These are phyloP conservation scores for Kodamaea restingae DNA, from an alignment of 805 yeast genomes.

Conservation along the genomic window DNA sequence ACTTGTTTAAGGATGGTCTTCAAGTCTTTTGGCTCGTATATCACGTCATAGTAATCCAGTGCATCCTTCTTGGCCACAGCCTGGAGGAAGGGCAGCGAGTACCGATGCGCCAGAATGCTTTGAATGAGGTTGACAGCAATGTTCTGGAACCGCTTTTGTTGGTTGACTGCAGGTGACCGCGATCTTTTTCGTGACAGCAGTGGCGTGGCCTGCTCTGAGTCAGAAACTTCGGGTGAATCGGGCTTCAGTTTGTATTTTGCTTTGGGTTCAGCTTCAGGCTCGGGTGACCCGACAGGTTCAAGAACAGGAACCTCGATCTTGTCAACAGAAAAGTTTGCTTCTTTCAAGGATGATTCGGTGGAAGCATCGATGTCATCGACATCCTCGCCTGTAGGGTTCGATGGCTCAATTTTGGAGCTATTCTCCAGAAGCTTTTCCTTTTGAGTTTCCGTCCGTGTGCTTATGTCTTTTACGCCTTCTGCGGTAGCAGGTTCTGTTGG, in stretches of 20 bases:
- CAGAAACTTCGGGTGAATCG: slow-evolving; percentile 9
- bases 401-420: neutral
- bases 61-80: slow-evolving; percentile 69
- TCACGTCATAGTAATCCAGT: slow-evolving; percentile 58
- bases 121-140: slow-evolving; percentile 59
- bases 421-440: no score
- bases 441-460: no score
- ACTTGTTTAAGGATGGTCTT: slow-evolving; percentile 57
- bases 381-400: neutral
- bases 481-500: no score
- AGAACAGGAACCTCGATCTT: slow-evolving; percentile 8
- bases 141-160: slow-evolving; percentile 55
- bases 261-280: neutral
- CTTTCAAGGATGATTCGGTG: neutral
- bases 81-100: slow-evolving; percentile 67
- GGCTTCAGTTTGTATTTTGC: slow-evolving; percentile 5
- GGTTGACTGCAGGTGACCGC: slow-evolving; percentile 15
- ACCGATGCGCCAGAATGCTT: slow-evolving; percentile 65
- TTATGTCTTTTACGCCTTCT: no score
- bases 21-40: slow-evolving; percentile 64
- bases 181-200: slow-evolving; percentile 13
- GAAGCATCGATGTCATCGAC: neutral
- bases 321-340: neutral
- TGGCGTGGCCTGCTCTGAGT: slow-evolving; percentile 8
- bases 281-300: slow-evolving; percentile 5